Conservation (phyloP, 108 stramenopile genomes). For the Cyclotella atomus region DNA sequence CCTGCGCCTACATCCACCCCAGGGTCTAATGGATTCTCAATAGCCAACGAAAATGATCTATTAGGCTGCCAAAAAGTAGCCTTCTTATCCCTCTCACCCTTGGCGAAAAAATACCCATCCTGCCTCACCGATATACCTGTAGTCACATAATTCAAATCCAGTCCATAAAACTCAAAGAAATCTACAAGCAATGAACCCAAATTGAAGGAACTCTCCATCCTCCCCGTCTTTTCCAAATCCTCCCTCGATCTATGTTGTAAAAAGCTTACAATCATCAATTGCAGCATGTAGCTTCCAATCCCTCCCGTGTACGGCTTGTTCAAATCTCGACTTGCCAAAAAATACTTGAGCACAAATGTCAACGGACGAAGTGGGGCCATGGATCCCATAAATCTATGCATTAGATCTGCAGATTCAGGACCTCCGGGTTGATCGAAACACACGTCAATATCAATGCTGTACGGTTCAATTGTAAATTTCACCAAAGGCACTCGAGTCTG, state of each 20-base stretch:
- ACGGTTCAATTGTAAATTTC: constrained; percentile 87
- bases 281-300: constrained; percentile 90
- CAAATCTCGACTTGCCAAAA: constrained; percentile 86
- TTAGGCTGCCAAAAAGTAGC: constrained; percentile 64
- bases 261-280: constrained; percentile 89
- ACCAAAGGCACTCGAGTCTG: constrained; percentile 93
- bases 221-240: constrained; percentile 19
- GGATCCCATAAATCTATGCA: constrained; percentile 76
- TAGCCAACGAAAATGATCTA: constrained; percentile 67
- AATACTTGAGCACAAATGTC: constrained; percentile 94
- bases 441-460: constrained; percentile 83
- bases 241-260: constrained; percentile 82
- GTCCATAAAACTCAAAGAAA: constrained; percentile 92
- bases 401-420: constrained; percentile 70
- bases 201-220: constrained; percentile 44
- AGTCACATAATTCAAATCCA: constrained; percentile 89
- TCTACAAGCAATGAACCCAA: constrained; percentile 88
- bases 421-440: constrained; percentile 89
- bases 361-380: constrained; percentile 91
- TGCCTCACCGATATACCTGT: constrained; percentile 83
- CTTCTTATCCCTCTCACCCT: constrained; percentile 62
- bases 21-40: constrained; percentile 93
- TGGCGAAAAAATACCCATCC: constrained; percentile 91
- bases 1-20: constrained; percentile 80
- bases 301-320: constrained; percentile 97